phyloP scores from a whole-genome alignment of 805 yeast species.

The Candida xyloterini region DNA sequence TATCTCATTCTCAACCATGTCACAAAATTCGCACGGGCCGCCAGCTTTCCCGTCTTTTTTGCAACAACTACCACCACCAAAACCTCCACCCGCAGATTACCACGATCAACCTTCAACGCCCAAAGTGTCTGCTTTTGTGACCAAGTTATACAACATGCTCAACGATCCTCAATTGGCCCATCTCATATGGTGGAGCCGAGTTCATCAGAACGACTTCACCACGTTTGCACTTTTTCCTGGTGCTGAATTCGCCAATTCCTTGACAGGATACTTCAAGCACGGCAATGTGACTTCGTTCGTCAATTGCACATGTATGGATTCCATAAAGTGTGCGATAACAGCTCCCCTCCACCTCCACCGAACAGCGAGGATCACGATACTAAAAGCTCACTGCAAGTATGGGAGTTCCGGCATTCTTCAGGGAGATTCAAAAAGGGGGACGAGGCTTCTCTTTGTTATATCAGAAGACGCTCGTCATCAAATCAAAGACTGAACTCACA shows the following conservation, averaged over 20 bases:
- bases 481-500: slow-evolving; percentile 19
- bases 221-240: slow-evolving; percentile 67
- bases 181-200: slow-evolving; percentile 63
- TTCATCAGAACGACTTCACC: slow-evolving; percentile 40
- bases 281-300: slow-evolving; percentile 87
- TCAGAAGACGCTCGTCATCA: slow-evolving; percentile 47
- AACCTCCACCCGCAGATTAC: slow-evolving; percentile 6
- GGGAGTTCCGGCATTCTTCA: slow-evolving; percentile 56
- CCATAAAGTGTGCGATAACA: slow-evolving; percentile 66
- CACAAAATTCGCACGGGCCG: slow-evolving; percentile 8
- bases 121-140: slow-evolving; percentile 61
- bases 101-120: slow-evolving; percentile 12
- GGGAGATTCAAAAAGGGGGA: slow-evolving; percentile 50
- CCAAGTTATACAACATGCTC: slow-evolving; percentile 61
- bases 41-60: slow-evolving; percentile 3
- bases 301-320: slow-evolving; percentile 96
- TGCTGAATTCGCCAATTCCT: slow-evolving; percentile 55
- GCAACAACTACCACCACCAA: slow-evolving; percentile 2
- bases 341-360: slow-evolving; percentile 21
- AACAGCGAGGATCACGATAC: slow-evolving; percentile 9
- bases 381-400: slow-evolving; percentile 33
- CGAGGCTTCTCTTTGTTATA: slow-evolving; percentile 41
- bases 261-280: slow-evolving; percentile 84
- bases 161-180: slow-evolving; percentile 50
- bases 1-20: background rate